Evolutionary conservation across 495 filamentous ascomycete genomes (phyloP).

Genomic region (Neurospora sublineolata): DNA sequence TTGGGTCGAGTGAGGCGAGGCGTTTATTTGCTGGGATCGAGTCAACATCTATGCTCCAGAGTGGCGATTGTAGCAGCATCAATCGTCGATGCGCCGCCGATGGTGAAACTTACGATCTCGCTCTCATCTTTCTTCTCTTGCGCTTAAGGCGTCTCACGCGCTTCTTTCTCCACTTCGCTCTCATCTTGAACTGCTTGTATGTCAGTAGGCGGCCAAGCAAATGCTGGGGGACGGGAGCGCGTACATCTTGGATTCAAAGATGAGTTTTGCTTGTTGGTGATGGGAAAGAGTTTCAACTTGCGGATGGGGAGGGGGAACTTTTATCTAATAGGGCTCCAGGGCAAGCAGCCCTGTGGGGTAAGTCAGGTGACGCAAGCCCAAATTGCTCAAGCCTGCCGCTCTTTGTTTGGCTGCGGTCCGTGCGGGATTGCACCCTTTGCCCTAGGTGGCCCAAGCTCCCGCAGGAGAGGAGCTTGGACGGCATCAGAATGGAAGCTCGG

Average conservation of each 20-base stretch:
- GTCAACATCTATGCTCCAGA: not conserved
- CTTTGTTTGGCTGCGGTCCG: not conserved
- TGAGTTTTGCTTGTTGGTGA: conserved; percentile 21
- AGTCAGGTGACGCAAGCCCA: conserved; percentile 15
- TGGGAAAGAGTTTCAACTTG: conserved; percentile 14
- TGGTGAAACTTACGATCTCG: conserved; percentile 59
- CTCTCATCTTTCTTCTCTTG: conserved; percentile 98
- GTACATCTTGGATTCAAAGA: conserved; percentile 16
- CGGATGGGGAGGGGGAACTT: conserved; percentile 19
- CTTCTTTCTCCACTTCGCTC: conserved; percentile 99
- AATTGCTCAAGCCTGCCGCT: not conserved
- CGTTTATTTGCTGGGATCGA: conserved; percentile 57
- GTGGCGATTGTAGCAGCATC: conserved; percentile 1
- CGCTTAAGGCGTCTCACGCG: conserved; percentile 92
- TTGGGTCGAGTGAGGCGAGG: conserved; percentile 27
- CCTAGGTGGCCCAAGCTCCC: conserved; percentile 10
- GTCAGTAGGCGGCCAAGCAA: conserved; percentile 7
- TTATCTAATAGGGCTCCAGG: conserved; percentile 21
- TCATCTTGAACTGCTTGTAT: conserved; percentile 55
- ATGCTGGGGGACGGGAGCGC: conserved; percentile 3
- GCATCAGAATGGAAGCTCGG: conserved; percentile 1
- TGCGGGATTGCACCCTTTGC: not conserved
- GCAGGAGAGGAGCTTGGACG: not conserved
- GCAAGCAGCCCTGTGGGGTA: conserved; percentile 26
- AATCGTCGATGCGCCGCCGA: not conserved